These are phyloP conservation scores for Linanthus parryae DNA, from an alignment of 148 eudicot species.

Conservation along the genomic window DNA sequence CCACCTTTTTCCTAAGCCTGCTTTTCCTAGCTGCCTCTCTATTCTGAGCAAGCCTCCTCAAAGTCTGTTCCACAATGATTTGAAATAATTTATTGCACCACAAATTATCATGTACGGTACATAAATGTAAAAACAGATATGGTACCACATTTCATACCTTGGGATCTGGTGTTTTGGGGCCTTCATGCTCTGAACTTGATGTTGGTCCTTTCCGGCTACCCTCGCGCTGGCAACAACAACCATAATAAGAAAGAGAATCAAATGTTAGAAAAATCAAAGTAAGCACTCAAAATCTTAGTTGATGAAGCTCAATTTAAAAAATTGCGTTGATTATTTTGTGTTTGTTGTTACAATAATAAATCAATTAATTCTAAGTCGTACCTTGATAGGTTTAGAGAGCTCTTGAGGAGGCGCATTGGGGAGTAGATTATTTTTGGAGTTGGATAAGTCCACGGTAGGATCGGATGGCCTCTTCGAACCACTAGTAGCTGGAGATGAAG, in stretches of 20 bases:
- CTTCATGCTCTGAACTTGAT: conserved; percentile 68
- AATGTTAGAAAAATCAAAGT: too few relatives aligned
- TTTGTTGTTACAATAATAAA: background rate
- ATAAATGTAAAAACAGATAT: background rate
- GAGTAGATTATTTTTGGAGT: conserved; percentile 28
- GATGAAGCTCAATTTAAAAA: too few relatives aligned
- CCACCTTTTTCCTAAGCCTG: conserved; percentile 96
- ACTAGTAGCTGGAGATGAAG: conserved; percentile 27
- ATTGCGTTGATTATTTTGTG: too few relatives aligned
- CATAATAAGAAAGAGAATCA: conserved; percentile 1
- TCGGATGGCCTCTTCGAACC: conserved; percentile 44
- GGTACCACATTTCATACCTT: too few relatives aligned
- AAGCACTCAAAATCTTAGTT: too few relatives aligned
- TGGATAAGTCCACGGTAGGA: conserved; percentile 50
- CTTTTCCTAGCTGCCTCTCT: conserved; percentile 99
- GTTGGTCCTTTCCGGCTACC: conserved; percentile 74
- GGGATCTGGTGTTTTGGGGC: conserved; percentile 83
- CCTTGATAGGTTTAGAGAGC: conserved; percentile 80
- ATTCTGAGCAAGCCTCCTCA: conserved; percentile 99
- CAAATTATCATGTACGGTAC: background rate
- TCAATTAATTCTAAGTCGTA: conserved; percentile 2
- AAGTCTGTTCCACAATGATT: conserved; percentile 56
- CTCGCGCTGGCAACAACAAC: conserved; percentile 65
- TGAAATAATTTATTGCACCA: conserved; percentile 11
- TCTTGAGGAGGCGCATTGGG: conserved; percentile 26